A percentile compares a stretch with the other conserved stretches of the same genome.
Conservation (phyloP, 805 yeast genomes). For the Metschnikowia santaceciliae region DNA sequence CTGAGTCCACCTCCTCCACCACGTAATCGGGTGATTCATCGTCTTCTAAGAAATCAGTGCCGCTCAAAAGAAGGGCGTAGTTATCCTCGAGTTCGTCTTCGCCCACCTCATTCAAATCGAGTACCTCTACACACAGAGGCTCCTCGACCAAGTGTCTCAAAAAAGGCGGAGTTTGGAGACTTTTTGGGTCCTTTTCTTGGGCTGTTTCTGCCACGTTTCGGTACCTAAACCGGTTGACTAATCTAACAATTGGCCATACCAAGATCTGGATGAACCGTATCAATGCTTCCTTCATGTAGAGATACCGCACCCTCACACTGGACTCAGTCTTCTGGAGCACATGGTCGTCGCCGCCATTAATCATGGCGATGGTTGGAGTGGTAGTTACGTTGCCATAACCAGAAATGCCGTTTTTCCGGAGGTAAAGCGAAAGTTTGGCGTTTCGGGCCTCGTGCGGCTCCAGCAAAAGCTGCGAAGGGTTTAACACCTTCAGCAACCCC, state of each 20-base stretch:
- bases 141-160: constrained; percentile 15
- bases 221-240: not conserved
- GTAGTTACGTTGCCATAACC: constrained; percentile 31
- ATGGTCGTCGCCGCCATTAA: constrained; percentile 8
- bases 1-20: constrained; percentile 1
- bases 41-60: constrained; percentile 3
- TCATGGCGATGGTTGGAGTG: constrained; percentile 25
- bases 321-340: constrained; percentile 3
- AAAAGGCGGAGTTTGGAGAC: constrained; percentile 24
- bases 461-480: not conserved
- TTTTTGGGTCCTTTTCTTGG: constrained; percentile 5
- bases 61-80: not conserved
- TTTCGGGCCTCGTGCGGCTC: not conserved
- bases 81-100: not conserved
- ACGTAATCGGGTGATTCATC: constrained; percentile 14
- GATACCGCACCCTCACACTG: constrained; percentile 20
- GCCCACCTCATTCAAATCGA: not conserved
- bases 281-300: constrained; percentile 20
- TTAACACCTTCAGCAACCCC: constrained; percentile 2
- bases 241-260: constrained; percentile 10
- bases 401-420: constrained; percentile 11
- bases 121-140: not conserved
- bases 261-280: constrained; percentile 21
- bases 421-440: constrained; percentile 7
- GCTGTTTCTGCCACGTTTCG: not conserved